Evolutionary conservation across 495 filamentous ascomycete genomes (phyloP).

Genomic region (Tetracladium marchalianum): DNA sequence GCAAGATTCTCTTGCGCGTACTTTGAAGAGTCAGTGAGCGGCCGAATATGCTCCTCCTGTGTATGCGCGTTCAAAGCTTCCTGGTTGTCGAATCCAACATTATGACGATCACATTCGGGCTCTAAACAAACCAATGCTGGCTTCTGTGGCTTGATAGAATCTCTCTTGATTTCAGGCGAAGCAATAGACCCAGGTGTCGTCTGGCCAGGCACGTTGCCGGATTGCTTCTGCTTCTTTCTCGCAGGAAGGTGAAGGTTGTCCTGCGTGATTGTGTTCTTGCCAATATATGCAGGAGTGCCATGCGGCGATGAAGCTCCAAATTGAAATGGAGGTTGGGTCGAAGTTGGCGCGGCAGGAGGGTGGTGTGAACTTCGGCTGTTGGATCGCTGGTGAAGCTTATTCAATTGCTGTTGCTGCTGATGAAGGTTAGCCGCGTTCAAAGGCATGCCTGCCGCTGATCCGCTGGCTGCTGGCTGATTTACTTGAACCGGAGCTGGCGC

Average conservation of each 20-base stretch:
- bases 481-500: constrained; percentile 1
- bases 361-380: constrained; percentile 30
- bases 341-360: constrained; percentile 51
- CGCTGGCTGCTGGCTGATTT: constrained; percentile 17
- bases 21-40: constrained; percentile 39
- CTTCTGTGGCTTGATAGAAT: constrained; percentile 26
- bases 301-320: constrained; percentile 62
- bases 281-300: constrained; percentile 50
- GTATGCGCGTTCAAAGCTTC: constrained; percentile 40
- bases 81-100: constrained; percentile 41
- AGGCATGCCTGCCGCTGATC: constrained; percentile 29
- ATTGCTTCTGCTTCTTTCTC: constrained; percentile 43
- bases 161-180: constrained; percentile 35
- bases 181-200: constrained; percentile 21
- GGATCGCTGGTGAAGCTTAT: constrained; percentile 36
- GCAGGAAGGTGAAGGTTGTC: constrained; percentile 42
- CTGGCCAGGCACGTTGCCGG: constrained; percentile 9
- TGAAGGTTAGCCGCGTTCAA: constrained; percentile 61
- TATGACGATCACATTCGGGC: constrained; percentile 19
- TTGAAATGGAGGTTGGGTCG: constrained; percentile 53
- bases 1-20: constrained; percentile 38
- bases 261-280: constrained; percentile 32
- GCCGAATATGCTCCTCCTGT: constrained; percentile 43
- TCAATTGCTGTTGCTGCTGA: constrained; percentile 47
- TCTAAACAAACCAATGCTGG: constrained; percentile 13